Base-by-base conservation (phyloP, 129 eudicot species). In the Centella asiatica region DNA sequence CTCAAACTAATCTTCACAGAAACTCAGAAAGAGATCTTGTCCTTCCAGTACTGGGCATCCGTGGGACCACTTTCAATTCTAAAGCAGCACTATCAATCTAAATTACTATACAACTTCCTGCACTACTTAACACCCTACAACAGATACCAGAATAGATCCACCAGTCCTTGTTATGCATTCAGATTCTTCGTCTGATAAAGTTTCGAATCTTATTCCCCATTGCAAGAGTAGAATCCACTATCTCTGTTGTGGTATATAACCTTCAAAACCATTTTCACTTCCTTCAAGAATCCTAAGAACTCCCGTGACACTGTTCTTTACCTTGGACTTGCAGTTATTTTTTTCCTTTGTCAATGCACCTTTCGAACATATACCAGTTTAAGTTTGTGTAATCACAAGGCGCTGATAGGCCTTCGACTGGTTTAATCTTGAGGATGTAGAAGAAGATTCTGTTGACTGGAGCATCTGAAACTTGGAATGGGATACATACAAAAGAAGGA, bases 111-210 rank as follows among this genome's bases (percentile, higher is more conserved):
- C 66, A 76, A 25, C 64, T 75, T 74, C 44, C 44, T 42, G 40
- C 53, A 77, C 74, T 60, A 66, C 72, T 78, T 62, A 56, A 86
- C 74, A 71, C 86, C 95, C 78, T 77, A 74, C 81, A 70, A 69
- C 68, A 50, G 78, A 89, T 84, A 82, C 83, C 47, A 57, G 84
- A 80, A 89, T 80, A 78, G 80, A 83, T 85, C 83, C 92, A 73
- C 70, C 65, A 42, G 52, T 36, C 56, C 37, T 74, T 47, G 65
- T 54, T 63, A 57, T 55, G 57, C 73, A 64, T 37, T 57, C 66
- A 46, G 44, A 71, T 78, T 72, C 77, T 57, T 58, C 53, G 42
- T 55, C 73, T 69, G 69, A 73, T 67, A 76, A 86, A 77, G 79
- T 64, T 26, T 68, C 63, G 93, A 90, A 86, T 75, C 95, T 69